Conservation (phyloP, 495 filamentous ascomycete genomes). For the Xylaria intraflava region DNA sequence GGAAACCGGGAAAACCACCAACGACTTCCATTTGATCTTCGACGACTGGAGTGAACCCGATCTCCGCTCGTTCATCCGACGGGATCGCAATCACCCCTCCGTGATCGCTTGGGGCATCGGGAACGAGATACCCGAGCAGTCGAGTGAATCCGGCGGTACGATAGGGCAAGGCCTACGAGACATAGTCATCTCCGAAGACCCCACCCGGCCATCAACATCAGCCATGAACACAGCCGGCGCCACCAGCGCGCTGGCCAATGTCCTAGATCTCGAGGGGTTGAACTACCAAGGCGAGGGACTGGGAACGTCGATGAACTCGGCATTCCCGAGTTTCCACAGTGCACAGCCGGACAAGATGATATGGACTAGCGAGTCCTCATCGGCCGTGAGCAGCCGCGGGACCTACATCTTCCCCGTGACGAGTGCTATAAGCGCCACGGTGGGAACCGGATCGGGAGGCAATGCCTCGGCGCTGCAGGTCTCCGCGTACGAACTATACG, state of each 20-base stretch:
- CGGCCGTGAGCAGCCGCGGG: slow-evolving; percentile 38
- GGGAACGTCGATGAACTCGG: slow-evolving; percentile 24
- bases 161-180: slow-evolving; percentile 25
- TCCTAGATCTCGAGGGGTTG: slow-evolving; percentile 38
- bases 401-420: slow-evolving; percentile 47
- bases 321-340: slow-evolving; percentile 32
- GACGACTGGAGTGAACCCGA: slow-evolving; percentile 43
- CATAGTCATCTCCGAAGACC: slow-evolving; percentile 36
- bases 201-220: slow-evolving; percentile 32
- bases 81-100: slow-evolving; percentile 48
- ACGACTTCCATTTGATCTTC: slow-evolving; percentile 45
- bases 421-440: slow-evolving; percentile 23
- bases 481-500: slow-evolving; percentile 44
- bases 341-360: slow-evolving; percentile 41
- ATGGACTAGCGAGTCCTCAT: slow-evolving; percentile 37
- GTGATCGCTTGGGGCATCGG: slow-evolving; percentile 44
- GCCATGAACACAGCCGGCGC: slow-evolving; percentile 36
- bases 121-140: slow-evolving; percentile 43
- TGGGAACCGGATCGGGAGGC: slow-evolving; percentile 18
- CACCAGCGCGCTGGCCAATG: slow-evolving; percentile 23
- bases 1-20: slow-evolving; percentile 32
- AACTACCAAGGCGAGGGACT: slow-evolving; percentile 48
- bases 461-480: slow-evolving; percentile 25
- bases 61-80: slow-evolving; percentile 39
- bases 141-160: slow-evolving; percentile 18